Conservation (phyloP, 805 yeast species). For the Naumovozyma dairenensis region DNA sequence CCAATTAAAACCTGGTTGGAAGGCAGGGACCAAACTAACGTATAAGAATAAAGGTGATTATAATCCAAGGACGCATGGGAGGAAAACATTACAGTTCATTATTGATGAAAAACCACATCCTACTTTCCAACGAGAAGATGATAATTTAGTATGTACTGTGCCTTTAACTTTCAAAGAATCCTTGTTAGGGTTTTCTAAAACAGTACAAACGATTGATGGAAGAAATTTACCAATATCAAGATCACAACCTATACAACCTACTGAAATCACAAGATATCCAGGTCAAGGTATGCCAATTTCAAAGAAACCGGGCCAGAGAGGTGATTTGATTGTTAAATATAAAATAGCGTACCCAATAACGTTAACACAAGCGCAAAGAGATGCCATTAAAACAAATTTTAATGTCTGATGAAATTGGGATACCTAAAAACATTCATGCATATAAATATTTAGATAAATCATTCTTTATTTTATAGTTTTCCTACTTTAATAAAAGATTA, state of each 20-base stretch:
- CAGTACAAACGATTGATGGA: slow-evolving; percentile 75
- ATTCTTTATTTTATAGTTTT: no score
- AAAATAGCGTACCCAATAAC: slow-evolving; percentile 74
- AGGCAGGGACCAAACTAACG: slow-evolving; percentile 87
- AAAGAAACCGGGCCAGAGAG: slow-evolving; percentile 68
- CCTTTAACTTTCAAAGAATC: slow-evolving; percentile 79
- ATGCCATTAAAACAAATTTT: slow-evolving; percentile 47
- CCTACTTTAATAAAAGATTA: no score
- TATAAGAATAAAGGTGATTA: slow-evolving; percentile 84
- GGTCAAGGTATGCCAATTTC: slow-evolving; percentile 90
- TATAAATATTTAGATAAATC: no score
- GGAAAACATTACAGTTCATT: slow-evolving; percentile 83
- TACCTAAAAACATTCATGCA: no score
- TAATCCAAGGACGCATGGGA: slow-evolving; percentile 57
- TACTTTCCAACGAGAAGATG: slow-evolving; percentile 65
- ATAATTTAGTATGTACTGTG: slow-evolving; percentile 56
- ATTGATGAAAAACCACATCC: slow-evolving; percentile 80
- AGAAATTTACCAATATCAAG: slow-evolving; percentile 67
- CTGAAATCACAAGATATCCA: slow-evolving; percentile 65
- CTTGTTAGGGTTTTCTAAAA: slow-evolving; percentile 69
- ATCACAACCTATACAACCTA: slow-evolving; percentile 73
- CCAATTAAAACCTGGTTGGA: slow-evolving; percentile 86
- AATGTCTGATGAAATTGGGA: no score
- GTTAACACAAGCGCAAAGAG: slow-evolving; percentile 62
- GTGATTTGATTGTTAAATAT: slow-evolving; percentile 68